Evolutionary conservation across 805 yeast genomes (phyloP), one percentile per base, ranked within the genome.

Genomic region (Yarrowia sp.): DNA sequence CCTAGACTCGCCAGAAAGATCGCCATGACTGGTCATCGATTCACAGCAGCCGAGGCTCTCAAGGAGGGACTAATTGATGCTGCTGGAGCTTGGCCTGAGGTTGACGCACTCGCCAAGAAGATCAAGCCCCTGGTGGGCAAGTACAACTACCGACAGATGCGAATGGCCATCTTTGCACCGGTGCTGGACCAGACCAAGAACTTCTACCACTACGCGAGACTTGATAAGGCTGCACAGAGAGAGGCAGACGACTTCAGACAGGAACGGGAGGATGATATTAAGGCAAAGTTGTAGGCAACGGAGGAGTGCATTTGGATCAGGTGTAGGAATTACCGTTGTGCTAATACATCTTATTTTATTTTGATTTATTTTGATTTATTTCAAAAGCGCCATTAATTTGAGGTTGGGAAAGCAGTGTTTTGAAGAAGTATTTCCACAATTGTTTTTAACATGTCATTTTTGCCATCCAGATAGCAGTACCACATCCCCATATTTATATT

Each of bases 21-120:
- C 38, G 68, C 69, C 19, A 62, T 73, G 29, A 70, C 71, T n/a
- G 78, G 73, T 6, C 71, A 72, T 29, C 63, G 78, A 29, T 74
- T 72, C 65, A 49, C 72, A 2, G 73, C 69, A n/a, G 60, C 61
- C 24, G 71, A 68, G 53, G 74, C 74, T 2, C 42, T 71, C 3
- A 60, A 66, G 39, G 53, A 63, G n/a, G 71, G 72, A 3, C 49
- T 75, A 4, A 67, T 75, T 35, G 72, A 75, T 36, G 70, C 68
- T 0, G 64, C 67, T 21, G 78, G 78, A 4, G 73, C 68, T 5
- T 47, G 55, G 55, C 39, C 55, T n/a, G 55, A 47, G 39, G 55
- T 47, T 0, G 55, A 47, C 4, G 39, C 31, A 12, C 16, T 47
- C 14, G 55, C 55, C 39, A 47, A 47, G 55, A 47, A 29, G 36